These are phyloP conservation scores for Gleditsia sinensis DNA, from an alignment of 306 rosid species.

Conservation along the genomic window DNA sequence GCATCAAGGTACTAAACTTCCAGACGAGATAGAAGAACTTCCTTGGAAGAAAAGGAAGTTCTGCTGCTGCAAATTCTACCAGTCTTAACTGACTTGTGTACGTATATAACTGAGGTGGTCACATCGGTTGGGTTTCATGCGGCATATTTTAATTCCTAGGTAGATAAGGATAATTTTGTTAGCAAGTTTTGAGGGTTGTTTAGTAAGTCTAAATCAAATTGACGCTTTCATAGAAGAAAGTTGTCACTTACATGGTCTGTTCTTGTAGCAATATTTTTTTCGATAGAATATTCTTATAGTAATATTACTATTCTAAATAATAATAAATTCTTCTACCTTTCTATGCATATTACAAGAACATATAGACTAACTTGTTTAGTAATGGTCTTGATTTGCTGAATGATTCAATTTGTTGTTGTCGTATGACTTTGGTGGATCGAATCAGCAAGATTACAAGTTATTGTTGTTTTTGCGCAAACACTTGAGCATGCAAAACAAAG, in stretches of 20 bases:
- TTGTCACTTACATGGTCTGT: background rate
- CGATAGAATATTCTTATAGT: too few species aligned
- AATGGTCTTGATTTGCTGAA: too few species aligned
- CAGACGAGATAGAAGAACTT: conserved; percentile 58
- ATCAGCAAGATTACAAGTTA: too few species aligned
- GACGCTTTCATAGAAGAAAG: background rate
- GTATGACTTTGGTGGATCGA: too few species aligned
- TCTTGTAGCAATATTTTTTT: background rate
- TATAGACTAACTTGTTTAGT: too few species aligned
- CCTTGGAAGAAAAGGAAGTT: background rate
- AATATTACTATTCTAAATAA: too few species aligned
- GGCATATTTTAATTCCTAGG: background rate
- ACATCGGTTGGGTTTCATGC: background rate
- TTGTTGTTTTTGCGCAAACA: too few species aligned
- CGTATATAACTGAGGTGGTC: background rate
- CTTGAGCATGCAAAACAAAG: too few species aligned
- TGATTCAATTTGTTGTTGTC: too few species aligned
- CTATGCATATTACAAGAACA: too few species aligned
- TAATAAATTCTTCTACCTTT: background rate
- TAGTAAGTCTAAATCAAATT: background rate
- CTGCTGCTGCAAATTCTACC: background rate
- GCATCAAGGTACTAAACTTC: conserved; percentile 79
- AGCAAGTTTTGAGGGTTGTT: background rate
- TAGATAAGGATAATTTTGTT: background rate
- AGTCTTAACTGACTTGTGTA: background rate